Conservation (phyloP, 495 filamentous ascomycete species). For the Neurospora hispaniola region DNA sequence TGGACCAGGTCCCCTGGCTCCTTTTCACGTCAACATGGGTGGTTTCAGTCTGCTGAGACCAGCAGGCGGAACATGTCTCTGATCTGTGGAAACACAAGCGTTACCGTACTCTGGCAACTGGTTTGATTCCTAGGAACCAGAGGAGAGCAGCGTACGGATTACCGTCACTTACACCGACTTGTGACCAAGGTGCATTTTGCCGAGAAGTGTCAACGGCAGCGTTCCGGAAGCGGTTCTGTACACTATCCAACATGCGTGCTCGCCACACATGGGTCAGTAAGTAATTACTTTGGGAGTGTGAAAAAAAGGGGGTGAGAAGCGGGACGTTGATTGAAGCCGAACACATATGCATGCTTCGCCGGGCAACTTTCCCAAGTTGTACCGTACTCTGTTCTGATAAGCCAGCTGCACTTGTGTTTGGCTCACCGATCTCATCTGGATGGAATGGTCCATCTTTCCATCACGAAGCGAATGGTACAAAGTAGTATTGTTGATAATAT, state of each 20-base stretch:
- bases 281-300: background rate
- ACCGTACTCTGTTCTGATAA: background rate
- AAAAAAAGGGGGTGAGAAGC: background rate
- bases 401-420: background rate
- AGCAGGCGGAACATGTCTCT: background rate
- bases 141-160: background rate
- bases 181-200: background rate
- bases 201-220: background rate
- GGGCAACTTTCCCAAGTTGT: background rate
- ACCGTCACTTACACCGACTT: background rate
- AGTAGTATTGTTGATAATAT: slow-evolving; percentile 5
- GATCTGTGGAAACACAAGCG: background rate
- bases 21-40: background rate
- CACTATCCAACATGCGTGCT: background rate
- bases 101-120: background rate
- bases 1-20: background rate
- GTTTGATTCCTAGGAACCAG: background rate
- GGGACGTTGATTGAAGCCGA: background rate
- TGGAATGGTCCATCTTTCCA: background rate
- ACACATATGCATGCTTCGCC: background rate
- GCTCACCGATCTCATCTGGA: background rate
- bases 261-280: background rate
- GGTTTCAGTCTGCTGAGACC: background rate
- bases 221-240: background rate
- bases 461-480: slow-evolving; percentile 1